Conservation (phyloP, 176 grass and related monocot genomes). For the Oropetium thomaeum region DNA sequence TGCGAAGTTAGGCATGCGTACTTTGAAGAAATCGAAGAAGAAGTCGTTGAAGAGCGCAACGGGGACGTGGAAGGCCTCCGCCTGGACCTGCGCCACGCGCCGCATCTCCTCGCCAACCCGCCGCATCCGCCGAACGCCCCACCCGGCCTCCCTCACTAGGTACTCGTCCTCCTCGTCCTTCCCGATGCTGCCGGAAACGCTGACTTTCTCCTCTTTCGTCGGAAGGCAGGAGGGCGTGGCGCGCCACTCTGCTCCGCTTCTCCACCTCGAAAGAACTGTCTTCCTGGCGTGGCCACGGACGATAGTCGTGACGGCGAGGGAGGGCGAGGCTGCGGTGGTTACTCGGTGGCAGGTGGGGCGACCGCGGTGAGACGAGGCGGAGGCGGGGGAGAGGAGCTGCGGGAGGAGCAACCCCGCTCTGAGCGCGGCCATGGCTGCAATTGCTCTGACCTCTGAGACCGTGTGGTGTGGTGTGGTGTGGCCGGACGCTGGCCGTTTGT, state of each 20-base stretch:
- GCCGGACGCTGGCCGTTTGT: not conserved
- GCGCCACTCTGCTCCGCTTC: not conserved
- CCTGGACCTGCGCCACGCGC: conserved; percentile 75
- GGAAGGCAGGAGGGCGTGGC: conserved; percentile 7
- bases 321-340: not conserved
- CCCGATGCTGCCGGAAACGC: not conserved
- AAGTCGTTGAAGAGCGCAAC: conserved; percentile 64
- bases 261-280: not conserved
- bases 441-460: not conserved
- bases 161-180: conserved; percentile 26
- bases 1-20: conserved; percentile 3
- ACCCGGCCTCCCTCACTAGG: conserved; percentile 55
- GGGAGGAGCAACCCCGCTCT: conserved; percentile 6
- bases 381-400: not conserved
- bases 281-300: conserved; percentile 14
- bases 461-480: no score
- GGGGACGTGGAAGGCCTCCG: conserved; percentile 87
- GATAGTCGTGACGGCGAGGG: not conserved
- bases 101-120: conserved; percentile 76
- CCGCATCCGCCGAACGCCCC: conserved; percentile 69
- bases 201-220: conserved; percentile 35
- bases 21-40: conserved; percentile 88
- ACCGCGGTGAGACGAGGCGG: not conserved
- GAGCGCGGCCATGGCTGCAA: conserved; percentile 36
- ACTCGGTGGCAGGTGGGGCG: not conserved